Conservation (phyloP, 164 flowering plant species). For the Aristolochia fimbriata region DNA sequence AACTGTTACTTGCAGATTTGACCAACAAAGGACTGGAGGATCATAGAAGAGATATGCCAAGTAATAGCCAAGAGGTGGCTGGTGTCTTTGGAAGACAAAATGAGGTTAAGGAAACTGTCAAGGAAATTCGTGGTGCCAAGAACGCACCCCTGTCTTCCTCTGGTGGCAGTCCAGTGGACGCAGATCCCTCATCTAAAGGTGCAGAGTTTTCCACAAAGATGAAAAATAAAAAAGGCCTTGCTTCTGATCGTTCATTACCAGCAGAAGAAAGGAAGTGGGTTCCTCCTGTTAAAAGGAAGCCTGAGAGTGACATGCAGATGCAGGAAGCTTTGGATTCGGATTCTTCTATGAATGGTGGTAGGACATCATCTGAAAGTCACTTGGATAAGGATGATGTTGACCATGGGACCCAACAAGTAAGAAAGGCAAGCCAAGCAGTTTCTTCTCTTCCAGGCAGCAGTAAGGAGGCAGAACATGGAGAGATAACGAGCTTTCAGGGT, state of each 20-base stretch:
- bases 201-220: conserved; percentile 21
- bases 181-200: conserved; percentile 28
- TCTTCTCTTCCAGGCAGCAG: conserved; percentile 22
- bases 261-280: conserved; percentile 37
- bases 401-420: conserved; percentile 22
- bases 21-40: conserved; percentile 35
- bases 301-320: conserved; percentile 30
- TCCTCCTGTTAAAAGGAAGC: conserved; percentile 22
- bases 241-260: conserved; percentile 18
- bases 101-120: conserved; percentile 31
- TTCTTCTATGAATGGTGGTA: conserved; percentile 13
- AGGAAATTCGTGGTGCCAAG: conserved; percentile 7
- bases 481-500: conserved; percentile 33
- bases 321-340: conserved; percentile 28
- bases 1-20: conserved; percentile 30
- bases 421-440: conserved; percentile 16
- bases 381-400: conserved; percentile 23
- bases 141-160: conserved; percentile 31
- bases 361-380: conserved; percentile 22
- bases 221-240: conserved; percentile 24
- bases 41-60: conserved; percentile 30
- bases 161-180: conserved; percentile 30
- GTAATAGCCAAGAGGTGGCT: conserved; percentile 22
- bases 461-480: conserved; percentile 33
- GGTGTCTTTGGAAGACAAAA: conserved; percentile 26